These are phyloP conservation scores for Saraca asoca DNA, from an alignment of 331 rosid genomes.

Conservation along the genomic window DNA sequence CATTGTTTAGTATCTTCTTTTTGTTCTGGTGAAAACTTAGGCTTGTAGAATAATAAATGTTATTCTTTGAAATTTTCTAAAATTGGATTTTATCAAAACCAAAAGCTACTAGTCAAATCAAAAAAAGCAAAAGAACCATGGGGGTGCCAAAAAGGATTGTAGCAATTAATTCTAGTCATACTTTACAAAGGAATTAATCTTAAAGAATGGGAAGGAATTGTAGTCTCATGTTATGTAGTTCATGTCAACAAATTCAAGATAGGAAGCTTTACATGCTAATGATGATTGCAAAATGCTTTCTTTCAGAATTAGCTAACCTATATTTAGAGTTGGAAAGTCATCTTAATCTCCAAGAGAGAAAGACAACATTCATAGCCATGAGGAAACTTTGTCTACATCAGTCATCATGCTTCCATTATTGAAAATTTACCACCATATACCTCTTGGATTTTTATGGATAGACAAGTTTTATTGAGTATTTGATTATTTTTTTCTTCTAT, in stretches of 20 bases:
- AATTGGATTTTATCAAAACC: constrained; percentile 7
- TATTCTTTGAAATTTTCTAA: constrained; percentile 2
- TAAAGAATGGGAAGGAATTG: constrained; percentile 63
- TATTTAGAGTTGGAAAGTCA: constrained; percentile 57
- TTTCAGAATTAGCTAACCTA: constrained; percentile 63
- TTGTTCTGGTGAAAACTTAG: background rate
- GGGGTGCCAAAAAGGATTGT: constrained; percentile 11
- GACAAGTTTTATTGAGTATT: constrained; percentile 44
- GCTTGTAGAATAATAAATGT: constrained; percentile 22
- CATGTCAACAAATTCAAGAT: constrained; percentile 43
- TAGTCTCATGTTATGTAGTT: constrained; percentile 46
- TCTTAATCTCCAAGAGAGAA: constrained; percentile 60
- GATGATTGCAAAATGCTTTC: constrained; percentile 55
- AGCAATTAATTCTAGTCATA: constrained; percentile 20
- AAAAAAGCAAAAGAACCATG: background rate
- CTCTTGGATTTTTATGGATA: constrained; percentile 96
- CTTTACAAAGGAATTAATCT: constrained; percentile 62
- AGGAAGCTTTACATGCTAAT: constrained; percentile 34
- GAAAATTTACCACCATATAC: constrained; percentile 80
- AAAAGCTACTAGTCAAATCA: background rate
- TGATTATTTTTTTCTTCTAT: constrained; percentile 16
- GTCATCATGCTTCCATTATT: constrained; percentile 63
- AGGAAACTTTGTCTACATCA: constrained; percentile 47
- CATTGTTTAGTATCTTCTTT: background rate
- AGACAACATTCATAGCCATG: constrained; percentile 55